Conservation (phyloP, 176 grass and related monocot species). For the Musa troglodytarum region DNA sequence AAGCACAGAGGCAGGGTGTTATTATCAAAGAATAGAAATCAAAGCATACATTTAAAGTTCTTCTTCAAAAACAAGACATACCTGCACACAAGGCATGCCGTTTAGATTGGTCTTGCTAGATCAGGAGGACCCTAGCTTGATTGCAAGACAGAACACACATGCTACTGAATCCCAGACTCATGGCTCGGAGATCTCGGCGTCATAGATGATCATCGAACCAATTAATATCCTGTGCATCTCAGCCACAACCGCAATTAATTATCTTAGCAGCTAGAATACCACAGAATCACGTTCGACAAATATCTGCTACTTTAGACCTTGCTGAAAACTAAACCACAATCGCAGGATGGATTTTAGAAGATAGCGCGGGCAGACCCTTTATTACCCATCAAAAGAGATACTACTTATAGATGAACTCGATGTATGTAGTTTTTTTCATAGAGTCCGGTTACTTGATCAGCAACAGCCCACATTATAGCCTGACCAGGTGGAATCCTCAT, state of each 20-base stretch:
- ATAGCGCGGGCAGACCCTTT: constrained; percentile 8
- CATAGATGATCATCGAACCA: background rate
- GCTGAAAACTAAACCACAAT: background rate
- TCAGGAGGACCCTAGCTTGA: background rate
- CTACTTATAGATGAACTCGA: constrained; percentile 31
- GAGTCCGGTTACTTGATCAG: constrained; percentile 87
- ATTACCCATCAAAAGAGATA: constrained; percentile 4
- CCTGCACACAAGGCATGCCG: background rate
- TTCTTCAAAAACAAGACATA: background rate
- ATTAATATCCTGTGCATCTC: background rate
- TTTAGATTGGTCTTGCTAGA: background rate
- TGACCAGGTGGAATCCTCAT: constrained; percentile 99
- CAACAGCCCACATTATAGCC: constrained; percentile 89
- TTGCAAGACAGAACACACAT: background rate
- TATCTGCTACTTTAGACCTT: background rate
- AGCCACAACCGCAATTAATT: background rate
- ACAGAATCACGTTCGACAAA: background rate
- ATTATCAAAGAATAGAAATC: background rate
- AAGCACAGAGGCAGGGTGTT: no score
- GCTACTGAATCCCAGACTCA: background rate
- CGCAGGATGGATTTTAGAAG: background rate
- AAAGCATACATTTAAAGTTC: background rate
- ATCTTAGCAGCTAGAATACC: background rate
- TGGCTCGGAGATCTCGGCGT: background rate
- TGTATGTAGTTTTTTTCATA: constrained; percentile 65